phyloP scores from a whole-genome alignment of 306 rosid species.

The Luffa aegyptiaca region DNA sequence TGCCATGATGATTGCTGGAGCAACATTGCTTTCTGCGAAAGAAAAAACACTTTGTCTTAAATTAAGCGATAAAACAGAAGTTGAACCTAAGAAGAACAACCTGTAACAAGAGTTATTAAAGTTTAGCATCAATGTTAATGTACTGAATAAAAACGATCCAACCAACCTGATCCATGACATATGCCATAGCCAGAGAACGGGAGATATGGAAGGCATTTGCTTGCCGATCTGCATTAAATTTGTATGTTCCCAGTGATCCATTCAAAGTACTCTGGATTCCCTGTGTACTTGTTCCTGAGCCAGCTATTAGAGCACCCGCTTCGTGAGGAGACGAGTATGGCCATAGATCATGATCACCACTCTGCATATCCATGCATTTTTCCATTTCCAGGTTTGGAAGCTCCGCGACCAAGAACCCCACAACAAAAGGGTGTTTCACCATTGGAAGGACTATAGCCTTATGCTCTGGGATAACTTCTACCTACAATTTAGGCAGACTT shows the following conservation, averaged over 20 bases:
- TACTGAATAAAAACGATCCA: not conserved
- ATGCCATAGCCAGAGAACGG: conserved; percentile 75
- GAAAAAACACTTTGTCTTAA: conserved; percentile 8
- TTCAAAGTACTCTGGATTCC: conserved; percentile 30
- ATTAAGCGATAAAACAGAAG: not conserved
- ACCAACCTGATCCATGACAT: conserved; percentile 96
- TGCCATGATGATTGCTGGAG: conserved; percentile 95
- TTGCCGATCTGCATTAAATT: conserved; percentile 54
- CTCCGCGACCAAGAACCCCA: conserved; percentile 96
- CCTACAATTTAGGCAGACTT: conserved; percentile 27
- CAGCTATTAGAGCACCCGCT: conserved; percentile 32
- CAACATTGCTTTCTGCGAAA: conserved; percentile 72
- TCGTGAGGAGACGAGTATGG: conserved; percentile 27
- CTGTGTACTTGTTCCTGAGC: conserved; percentile 34
- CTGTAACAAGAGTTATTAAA: not conserved
- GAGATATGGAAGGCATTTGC: conserved; percentile 70
- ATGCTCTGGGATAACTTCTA: conserved; percentile 50
- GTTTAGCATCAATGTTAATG: not conserved
- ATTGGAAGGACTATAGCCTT: conserved; percentile 77
- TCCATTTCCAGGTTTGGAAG: conserved; percentile 52
- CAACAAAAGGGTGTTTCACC: conserved; percentile 94
- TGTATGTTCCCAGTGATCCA: conserved; percentile 26
- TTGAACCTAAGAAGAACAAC: not conserved
- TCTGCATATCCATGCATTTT: conserved; percentile 19
- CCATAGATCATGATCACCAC: conserved; percentile 27